These are phyloP conservation scores for Williopsis jadinii DNA, from an alignment of 1,139 yeast genomes.

Conservation along the genomic window DNA sequence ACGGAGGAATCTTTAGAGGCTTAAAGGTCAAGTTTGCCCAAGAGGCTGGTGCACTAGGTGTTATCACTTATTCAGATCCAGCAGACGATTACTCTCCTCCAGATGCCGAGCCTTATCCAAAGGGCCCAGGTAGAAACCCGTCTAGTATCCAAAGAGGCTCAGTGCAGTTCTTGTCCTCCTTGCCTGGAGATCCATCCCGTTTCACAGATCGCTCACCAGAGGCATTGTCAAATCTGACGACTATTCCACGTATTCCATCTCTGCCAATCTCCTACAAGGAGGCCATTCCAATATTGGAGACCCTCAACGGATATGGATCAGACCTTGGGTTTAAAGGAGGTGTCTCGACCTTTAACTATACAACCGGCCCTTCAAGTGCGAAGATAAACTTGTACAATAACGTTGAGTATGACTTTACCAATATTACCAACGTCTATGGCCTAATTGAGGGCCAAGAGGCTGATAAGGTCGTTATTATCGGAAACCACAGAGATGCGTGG, in stretches of 20 bases:
- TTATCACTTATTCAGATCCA: conserved; percentile 59
- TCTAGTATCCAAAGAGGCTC: conserved; percentile 77
- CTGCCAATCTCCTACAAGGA: conserved; percentile 57
- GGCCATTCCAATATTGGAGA: conserved; percentile 46
- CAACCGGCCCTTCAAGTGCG: conserved; percentile 53
- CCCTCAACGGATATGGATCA: conserved; percentile 50
- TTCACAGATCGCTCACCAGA: conserved; percentile 74
- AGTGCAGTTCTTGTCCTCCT: conserved; percentile 66
- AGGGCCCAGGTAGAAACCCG: conserved; percentile 66
- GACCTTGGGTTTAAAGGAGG: conserved; percentile 31
- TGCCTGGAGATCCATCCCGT: conserved; percentile 81
- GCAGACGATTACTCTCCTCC: conserved; percentile 50
- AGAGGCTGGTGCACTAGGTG: conserved; percentile 55
- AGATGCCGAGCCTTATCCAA: conserved; percentile 51
- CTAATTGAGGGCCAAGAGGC: conserved; percentile 43
- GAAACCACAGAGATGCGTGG: conserved; percentile 74
- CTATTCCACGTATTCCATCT: conserved; percentile 56
- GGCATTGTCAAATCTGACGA: conserved; percentile 41
- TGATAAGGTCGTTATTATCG: conserved; percentile 49
- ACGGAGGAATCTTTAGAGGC: conserved; percentile 57
- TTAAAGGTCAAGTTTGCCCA: conserved; percentile 64
- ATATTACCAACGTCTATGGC: conserved; percentile 56
- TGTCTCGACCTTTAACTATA: conserved; percentile 40
- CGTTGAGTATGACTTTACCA: conserved; percentile 52
- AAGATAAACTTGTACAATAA: conserved; percentile 43